A percentile compares a stretch with the other conserved stretches of the same genome.
phyloP scores from a whole-genome alignment of 2,329 filamentous ascomycete species.

The Fusarium sp. region DNA sequence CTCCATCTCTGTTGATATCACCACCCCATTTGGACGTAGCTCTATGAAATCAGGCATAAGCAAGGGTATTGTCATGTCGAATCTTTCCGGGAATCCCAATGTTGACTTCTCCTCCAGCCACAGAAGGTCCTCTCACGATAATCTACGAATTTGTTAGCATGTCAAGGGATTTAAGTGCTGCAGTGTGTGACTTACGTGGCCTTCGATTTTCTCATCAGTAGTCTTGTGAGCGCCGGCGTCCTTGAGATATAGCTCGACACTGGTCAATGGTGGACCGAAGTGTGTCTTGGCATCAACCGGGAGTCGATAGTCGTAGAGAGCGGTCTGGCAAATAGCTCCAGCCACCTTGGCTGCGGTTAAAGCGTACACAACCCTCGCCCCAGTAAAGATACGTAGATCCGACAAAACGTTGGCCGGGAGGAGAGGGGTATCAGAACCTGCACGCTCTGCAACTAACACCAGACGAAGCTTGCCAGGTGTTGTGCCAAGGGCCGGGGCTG shows the following conservation, averaged over 20 bases:
- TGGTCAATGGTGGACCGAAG: slow-evolving; percentile 84
- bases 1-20: background rate
- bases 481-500: slow-evolving; percentile 67
- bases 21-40: background rate
- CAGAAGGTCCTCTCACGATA: slow-evolving; percentile 75
- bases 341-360: slow-evolving; percentile 85
- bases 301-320: slow-evolving; percentile 85
- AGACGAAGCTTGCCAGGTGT: slow-evolving; percentile 80
- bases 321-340: slow-evolving; percentile 87
- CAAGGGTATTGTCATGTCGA: slow-evolving; percentile 77
- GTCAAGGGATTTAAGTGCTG: too few relatives aligned
- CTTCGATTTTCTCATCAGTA: slow-evolving; percentile 68
- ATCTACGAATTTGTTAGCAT: slow-evolving; percentile 59
- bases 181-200: slow-evolving; percentile 63
- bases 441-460: slow-evolving; percentile 80
- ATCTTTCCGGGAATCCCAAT: slow-evolving; percentile 73
- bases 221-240: slow-evolving; percentile 70
- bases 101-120: slow-evolving; percentile 71
- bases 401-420: slow-evolving; percentile 77
- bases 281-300: slow-evolving; percentile 59
- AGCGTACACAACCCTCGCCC: slow-evolving; percentile 84
- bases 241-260: slow-evolving; percentile 79
- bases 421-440: slow-evolving; percentile 67
- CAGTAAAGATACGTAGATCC: slow-evolving; percentile 83
- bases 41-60: slow-evolving; percentile 54